Percentiles rank a stretch among this genome's conserved stretches.
phyloP scores from a whole-genome alignment of 2,329 filamentous ascomycete genomes.

The Hymenoscyphus albidus region DNA sequence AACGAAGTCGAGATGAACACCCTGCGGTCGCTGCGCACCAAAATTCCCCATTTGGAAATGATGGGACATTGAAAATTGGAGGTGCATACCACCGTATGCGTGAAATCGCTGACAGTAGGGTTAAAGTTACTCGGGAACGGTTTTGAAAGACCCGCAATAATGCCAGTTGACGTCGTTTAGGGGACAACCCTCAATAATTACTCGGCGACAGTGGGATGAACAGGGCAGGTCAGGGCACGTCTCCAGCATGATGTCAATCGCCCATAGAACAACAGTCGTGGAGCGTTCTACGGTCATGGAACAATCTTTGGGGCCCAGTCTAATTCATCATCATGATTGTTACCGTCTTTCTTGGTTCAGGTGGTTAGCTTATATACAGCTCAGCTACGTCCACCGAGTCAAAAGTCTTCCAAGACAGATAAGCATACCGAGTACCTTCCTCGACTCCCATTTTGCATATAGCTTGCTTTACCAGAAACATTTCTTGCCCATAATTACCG shows the following conservation, averaged over 20 bases:
- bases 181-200: constrained; percentile 1
- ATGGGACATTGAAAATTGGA: background rate
- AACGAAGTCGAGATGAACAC: background rate
- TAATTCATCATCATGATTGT: constrained; percentile 1
- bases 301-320: background rate
- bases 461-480: background rate
- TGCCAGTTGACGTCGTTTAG: constrained; percentile 2
- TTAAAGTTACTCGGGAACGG: background rate
- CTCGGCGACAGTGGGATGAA: constrained; percentile 1
- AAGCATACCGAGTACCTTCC: background rate
- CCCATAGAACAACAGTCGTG: background rate
- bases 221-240: background rate
- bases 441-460: background rate
- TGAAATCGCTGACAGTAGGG: background rate
- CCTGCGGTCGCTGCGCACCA: background rate
- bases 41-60: background rate
- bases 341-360: background rate
- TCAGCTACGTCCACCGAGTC: background rate
- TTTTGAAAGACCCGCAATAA: constrained; percentile 2
- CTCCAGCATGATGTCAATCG: background rate
- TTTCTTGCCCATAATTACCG: background rate
- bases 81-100: background rate
- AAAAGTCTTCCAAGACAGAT: background rate
- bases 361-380: background rate
- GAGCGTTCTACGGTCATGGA: background rate